phyloP scores from a whole-genome alignment of 2,329 filamentous ascomycete genomes.

The Aspergillus persii region DNA sequence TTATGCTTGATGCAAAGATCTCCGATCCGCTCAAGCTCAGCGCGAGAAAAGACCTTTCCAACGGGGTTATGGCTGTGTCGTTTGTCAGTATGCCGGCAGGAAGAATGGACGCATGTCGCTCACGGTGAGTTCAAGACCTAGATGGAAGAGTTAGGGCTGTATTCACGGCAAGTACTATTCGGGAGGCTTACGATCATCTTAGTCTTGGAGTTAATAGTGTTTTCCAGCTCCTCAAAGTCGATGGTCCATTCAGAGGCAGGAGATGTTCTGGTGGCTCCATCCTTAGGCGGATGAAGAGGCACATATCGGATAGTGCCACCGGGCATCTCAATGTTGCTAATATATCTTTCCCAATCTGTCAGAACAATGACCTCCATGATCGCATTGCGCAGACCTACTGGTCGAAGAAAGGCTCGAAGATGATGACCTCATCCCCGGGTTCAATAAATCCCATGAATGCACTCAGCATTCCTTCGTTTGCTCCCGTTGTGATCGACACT shows the following conservation, averaged over 20 bases:
- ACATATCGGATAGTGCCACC: conserved; percentile 94
- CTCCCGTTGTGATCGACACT: conserved; percentile 82
- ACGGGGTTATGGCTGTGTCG: conserved; percentile 75
- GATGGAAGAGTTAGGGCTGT: conserved; percentile 11
- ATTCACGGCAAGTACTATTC: neutral
- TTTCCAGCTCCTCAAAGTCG: conserved; percentile 77
- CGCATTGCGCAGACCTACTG: conserved; percentile 56
- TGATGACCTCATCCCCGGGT: conserved; percentile 89
- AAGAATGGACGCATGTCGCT: conserved; percentile 15
- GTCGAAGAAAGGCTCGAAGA: conserved; percentile 98
- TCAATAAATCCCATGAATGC: conserved; percentile 99
- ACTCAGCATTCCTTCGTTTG: conserved; percentile 75
- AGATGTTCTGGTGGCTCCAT: conserved; percentile 74
- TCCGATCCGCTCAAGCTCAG: conserved; percentile 80
- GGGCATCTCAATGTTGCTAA: conserved; percentile 98
- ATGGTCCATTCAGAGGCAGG: conserved; percentile 86
- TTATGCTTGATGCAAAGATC: conserved; percentile 88
- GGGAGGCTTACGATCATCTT: conserved; percentile 81
- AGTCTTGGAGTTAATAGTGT: conserved; percentile 77
- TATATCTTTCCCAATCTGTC: conserved; percentile 58
- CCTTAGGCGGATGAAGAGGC: conserved; percentile 82
- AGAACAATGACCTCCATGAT: neutral
- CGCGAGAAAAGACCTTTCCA: conserved; percentile 86
- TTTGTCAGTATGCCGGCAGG: conserved; percentile 12
- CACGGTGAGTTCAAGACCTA: conserved; percentile 53